Base-by-base conservation (phyloP, 495 filamentous ascomycete genomes). In the Penicillium cataractarum region DNA sequence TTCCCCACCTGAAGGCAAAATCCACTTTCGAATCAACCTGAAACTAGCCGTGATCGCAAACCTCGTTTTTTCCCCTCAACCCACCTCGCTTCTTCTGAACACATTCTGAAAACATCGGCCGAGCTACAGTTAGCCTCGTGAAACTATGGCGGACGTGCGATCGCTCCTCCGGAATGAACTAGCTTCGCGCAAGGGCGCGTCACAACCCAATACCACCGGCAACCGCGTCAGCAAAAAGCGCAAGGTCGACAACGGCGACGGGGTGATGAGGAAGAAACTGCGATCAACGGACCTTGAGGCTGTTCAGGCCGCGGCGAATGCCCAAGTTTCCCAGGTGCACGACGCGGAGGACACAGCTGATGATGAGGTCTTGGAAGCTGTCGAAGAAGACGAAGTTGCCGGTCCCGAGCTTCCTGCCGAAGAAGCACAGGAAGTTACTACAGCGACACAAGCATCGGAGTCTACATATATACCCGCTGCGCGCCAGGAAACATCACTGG, bases 101-200 rank as follows among this genome's bases (percentile, higher is more conserved):
- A 15, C 26, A 5, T 35, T 29, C 29, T 7, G n/a, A 4, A 40
- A 33, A 56, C 42, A 26, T 21, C 24, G 32, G 17, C 22, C 35
- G 44, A 42, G n/a, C 24, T 27, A 58, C 33, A 7, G 32, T 52
- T 26, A 19, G 22, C 54, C 24, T 24, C 26, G 33, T 8, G 33
- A 42, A 50, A 65, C 63, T 56, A 97, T 97, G 92, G 86, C 92
- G 63, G 92, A 96, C 71, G 89, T 93, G 17, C 89, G 92, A 48
- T 86, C 91, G 21, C 82, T 96, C 19, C 85, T 96, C 49, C 89
- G 92, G 65, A 90, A 86, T 72, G 91, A 96, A 76, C 89, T 92
- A 68, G 87, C 86, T 54, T 84, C 87, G 51, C 88, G 92, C 63
- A 86, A 89, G 67, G 88, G 92, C 62, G 82, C 85, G 32, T 68